phyloP scores from a whole-genome alignment of 2,329 filamentous ascomycete species.

The Claviceps sp. region DNA sequence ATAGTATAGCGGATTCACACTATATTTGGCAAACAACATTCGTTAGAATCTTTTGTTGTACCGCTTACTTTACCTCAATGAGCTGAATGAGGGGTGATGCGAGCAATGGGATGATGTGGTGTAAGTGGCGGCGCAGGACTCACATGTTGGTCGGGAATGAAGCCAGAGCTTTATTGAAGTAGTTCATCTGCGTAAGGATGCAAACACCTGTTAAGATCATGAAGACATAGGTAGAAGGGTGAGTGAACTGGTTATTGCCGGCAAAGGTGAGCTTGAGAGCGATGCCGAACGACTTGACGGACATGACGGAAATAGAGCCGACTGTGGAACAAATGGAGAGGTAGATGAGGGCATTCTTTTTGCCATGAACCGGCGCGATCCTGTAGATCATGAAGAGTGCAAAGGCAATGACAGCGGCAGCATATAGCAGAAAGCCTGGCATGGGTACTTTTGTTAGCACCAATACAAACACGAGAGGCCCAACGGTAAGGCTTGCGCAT shows the following conservation, averaged over 20 bases:
- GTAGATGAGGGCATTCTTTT: constrained; percentile 90
- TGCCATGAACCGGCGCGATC: constrained; percentile 77
- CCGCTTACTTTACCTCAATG: no score
- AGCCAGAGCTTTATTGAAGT: constrained; percentile 96
- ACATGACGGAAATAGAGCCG: constrained; percentile 96
- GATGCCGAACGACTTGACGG: constrained; percentile 96
- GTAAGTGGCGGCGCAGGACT: constrained; percentile 20
- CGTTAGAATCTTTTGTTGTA: background rate
- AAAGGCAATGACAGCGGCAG: constrained; percentile 65
- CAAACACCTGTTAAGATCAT: constrained; percentile 85
- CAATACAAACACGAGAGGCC: background rate
- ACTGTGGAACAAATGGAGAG: constrained; percentile 96
- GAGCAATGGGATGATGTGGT: background rate
- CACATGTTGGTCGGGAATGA: constrained; percentile 97
- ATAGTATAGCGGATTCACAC: constrained; percentile 93
- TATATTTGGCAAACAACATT: constrained; percentile 23
- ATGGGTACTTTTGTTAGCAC: background rate
- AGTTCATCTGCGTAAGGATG: constrained; percentile 99
- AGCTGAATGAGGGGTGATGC: no score
- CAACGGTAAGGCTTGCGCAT: no score
- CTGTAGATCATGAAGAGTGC: constrained; percentile 93
- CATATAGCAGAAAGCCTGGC: constrained; percentile 80
- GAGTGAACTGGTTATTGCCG: constrained; percentile 88
- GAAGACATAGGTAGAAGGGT: constrained; percentile 95
- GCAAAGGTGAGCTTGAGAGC: constrained; percentile 88